A percentile compares a stretch with the other conserved stretches of the same genome.
These are phyloP conservation scores for Cucurbita ficifolia DNA, from an alignment of 306 rosid genomes.

Conservation along the genomic window DNA sequence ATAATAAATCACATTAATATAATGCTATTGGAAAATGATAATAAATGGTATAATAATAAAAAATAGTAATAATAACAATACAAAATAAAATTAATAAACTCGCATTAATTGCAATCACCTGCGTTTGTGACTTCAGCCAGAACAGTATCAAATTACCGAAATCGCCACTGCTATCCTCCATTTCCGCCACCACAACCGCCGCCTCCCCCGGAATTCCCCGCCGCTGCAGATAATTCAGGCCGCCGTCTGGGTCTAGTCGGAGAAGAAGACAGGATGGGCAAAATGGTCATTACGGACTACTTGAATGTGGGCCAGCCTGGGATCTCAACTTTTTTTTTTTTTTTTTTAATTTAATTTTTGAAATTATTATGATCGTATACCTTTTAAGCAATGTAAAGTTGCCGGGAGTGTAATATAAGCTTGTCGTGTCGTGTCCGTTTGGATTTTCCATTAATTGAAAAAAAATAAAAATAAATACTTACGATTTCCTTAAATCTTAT, in stretches of 20 bases:
- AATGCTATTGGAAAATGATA: too few species aligned
- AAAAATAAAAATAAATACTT: too few species aligned
- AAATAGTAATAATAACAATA: too few species aligned
- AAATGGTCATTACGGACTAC: slow-evolving; percentile 54
- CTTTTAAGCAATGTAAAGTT: not conserved
- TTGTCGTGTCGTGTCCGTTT: not conserved
- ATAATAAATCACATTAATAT: too few species aligned
- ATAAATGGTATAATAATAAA: too few species aligned
- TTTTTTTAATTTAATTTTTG: not conserved
- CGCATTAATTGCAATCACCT: not conserved
- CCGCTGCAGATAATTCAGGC: slow-evolving; percentile 31
- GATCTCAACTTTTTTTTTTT: slow-evolving; percentile 26
- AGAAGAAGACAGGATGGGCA: slow-evolving; percentile 64
- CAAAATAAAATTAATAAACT: too few species aligned
- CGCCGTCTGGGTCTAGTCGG: slow-evolving; percentile 27
- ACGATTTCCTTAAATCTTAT: too few species aligned
- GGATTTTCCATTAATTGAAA: too few species aligned
- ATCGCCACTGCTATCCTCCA: not conserved
- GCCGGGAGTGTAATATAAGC: not conserved
- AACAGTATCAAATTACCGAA: not conserved
- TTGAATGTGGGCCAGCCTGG: slow-evolving; percentile 46
- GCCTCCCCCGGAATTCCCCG: slow-evolving; percentile 21
- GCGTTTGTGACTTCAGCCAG: not conserved
- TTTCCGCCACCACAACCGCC: not conserved
- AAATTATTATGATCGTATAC: not conserved